Evolutionary conservation across 1,284 basidiomycete genomes (phyloP).

Genomic region (Cutaneotrichosporon dermatis): DNA sequence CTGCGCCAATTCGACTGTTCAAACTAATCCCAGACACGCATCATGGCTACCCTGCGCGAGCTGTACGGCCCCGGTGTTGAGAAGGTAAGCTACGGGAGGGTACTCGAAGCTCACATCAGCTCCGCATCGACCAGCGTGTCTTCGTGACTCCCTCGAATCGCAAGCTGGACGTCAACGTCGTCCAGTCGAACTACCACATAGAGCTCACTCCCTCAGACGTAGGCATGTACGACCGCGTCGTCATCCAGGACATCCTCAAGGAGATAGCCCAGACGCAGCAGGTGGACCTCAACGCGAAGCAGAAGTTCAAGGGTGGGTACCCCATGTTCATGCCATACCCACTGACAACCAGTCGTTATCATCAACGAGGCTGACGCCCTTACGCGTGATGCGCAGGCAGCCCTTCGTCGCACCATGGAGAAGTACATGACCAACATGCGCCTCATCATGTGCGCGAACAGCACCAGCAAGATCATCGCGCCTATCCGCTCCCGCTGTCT

Average conservation of each 20-base stretch:
- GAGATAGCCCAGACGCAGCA: slow-evolving; percentile 99
- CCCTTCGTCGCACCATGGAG: slow-evolving; percentile 96
- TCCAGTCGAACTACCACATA: slow-evolving; percentile 95
- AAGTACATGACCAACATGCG: slow-evolving; percentile 98
- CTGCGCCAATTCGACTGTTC: too few species aligned
- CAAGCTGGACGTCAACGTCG: slow-evolving; percentile 94
- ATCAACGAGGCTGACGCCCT: slow-evolving; percentile 97
- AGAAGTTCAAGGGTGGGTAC: slow-evolving; percentile 83
- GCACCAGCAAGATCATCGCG: slow-evolving; percentile 92
- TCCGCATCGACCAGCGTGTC: slow-evolving; percentile 96
- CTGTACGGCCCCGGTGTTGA: slow-evolving; percentile 89
- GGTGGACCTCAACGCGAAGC: slow-evolving; percentile 90
- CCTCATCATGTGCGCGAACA: slow-evolving; percentile 96
- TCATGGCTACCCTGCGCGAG: slow-evolving; percentile 80
- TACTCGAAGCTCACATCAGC: slow-evolving; percentile 52
- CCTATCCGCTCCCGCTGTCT: slow-evolving; percentile 95
- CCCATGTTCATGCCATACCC: background rate
- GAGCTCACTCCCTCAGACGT: slow-evolving; percentile 99
- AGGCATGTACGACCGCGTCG: slow-evolving; percentile 89
- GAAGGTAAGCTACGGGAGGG: slow-evolving; percentile 58
- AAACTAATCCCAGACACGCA: slow-evolving; percentile 65
- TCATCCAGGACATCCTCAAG: slow-evolving; percentile 95
- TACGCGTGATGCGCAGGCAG: slow-evolving; percentile 93
- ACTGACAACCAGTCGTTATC: slow-evolving; percentile 65
- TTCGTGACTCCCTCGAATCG: slow-evolving; percentile 92